These are phyloP conservation scores for Fusarium sp. DNA, from an alignment of 2,329 filamentous ascomycete genomes.

Conservation along the genomic window DNA sequence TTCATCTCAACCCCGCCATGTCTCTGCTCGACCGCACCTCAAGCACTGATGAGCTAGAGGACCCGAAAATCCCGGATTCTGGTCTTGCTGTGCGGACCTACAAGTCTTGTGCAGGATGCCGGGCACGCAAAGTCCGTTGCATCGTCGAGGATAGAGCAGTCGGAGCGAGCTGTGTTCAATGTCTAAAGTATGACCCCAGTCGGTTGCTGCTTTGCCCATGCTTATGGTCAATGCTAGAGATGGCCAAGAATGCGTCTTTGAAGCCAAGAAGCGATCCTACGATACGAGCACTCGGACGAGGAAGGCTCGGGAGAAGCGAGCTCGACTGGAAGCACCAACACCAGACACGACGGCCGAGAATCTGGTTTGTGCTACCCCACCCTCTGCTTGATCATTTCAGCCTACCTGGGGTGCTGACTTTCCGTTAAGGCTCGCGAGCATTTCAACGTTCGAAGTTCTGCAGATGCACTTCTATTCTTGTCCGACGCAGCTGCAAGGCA, in stretches of 20 bases:
- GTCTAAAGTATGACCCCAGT: not conserved
- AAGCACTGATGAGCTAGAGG: not conserved
- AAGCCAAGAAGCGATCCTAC: not conserved
- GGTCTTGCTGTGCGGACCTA: not conserved
- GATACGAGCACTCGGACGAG: not conserved
- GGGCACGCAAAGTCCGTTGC: constrained; percentile 3
- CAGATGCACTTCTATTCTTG: constrained; percentile 9
- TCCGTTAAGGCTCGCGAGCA: not conserved
- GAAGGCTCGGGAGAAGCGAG: constrained; percentile 9
- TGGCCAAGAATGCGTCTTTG: not conserved
- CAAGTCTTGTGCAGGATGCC: not conserved
- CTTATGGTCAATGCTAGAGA: not conserved
- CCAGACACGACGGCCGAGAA: not conserved
- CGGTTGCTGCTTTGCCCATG: rapidly evolving
- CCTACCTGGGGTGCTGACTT: not conserved
- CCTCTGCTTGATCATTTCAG: not conserved
- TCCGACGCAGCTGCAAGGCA: not conserved
- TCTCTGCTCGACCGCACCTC: not conserved
- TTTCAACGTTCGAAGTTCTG: not conserved
- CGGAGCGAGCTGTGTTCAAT: not conserved
- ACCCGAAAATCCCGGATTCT: not conserved
- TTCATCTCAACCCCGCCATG: not conserved
- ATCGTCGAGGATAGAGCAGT: not conserved
- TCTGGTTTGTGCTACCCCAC: not conserved
- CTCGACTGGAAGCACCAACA: not conserved